Percentiles rank a stretch among this genome's conserved stretches.
Evolutionary conservation across 208 protist species (phyloP).

Genomic region (Crithidia acanthocephali): DNA sequence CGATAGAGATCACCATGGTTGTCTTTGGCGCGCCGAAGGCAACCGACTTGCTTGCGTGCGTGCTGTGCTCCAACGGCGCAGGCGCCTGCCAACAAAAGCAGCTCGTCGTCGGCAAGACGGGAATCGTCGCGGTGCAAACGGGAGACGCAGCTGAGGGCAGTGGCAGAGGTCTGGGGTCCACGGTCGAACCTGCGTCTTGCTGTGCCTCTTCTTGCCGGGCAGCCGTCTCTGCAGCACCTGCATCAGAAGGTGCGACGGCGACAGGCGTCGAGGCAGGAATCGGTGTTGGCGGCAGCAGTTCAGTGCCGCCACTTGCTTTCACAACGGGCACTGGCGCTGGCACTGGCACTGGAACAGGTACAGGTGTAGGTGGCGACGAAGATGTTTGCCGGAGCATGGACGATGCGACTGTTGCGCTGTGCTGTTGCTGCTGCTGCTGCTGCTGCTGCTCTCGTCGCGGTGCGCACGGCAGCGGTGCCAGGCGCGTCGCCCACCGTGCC

Average conservation of each 20-base stretch:
- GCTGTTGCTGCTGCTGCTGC: not conserved
- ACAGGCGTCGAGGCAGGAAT: not conserved
- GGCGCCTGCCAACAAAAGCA: conserved; percentile 26
- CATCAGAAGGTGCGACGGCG: too few species aligned
- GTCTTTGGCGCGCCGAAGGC: not conserved
- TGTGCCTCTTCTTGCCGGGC: not conserved
- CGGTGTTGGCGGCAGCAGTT: not conserved
- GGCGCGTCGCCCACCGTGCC: conserved; percentile 25
- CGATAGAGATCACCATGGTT: conserved; percentile 10
- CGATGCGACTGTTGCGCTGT: too few species aligned
- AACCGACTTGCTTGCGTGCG: not conserved
- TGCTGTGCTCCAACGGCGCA: not conserved
- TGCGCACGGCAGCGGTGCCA: conserved; percentile 18
- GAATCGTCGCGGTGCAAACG: not conserved
- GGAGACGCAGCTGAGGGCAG: not conserved
- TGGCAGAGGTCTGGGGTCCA: not conserved
- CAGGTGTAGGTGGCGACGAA: conserved; percentile 4
- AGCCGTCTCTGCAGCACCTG: too few species aligned
- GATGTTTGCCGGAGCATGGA: not conserved
- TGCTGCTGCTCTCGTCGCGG: not conserved
- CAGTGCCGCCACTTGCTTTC: not conserved
- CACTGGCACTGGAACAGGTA: conserved; percentile 25
- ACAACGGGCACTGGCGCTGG: conserved; percentile 1
- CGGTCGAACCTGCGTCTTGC: not conserved
- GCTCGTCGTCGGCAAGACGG: conserved; percentile 9